phyloP scores from a whole-genome alignment of 2,329 filamentous ascomycete species.

The Pleurostoma richardsiae region DNA sequence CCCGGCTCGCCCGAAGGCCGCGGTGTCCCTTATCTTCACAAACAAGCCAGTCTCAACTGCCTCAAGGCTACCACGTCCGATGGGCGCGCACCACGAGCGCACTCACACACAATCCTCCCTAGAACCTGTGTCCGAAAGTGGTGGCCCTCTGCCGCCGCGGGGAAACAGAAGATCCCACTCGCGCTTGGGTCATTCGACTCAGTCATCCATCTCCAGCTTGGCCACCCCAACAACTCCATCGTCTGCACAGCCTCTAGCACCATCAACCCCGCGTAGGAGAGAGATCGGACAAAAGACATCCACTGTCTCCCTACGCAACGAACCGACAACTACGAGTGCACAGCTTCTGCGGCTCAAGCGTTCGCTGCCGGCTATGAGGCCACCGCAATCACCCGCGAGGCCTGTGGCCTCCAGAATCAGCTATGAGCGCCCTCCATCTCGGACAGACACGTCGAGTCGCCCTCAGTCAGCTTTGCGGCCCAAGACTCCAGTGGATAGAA shows the following conservation, averaged over 20 bases:
- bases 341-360: slow-evolving; percentile 62
- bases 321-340: slow-evolving; percentile 60
- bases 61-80: slow-evolving; percentile 77
- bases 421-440: slow-evolving; percentile 55
- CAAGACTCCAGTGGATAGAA: slow-evolving; percentile 67
- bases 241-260: slow-evolving; percentile 46
- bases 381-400: slow-evolving; percentile 46
- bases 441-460: slow-evolving; percentile 42
- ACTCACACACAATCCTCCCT: slow-evolving; percentile 65
- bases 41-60: slow-evolving; percentile 57
- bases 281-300: slow-evolving; percentile 53
- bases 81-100: slow-evolving; percentile 57
- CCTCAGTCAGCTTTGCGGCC: slow-evolving; percentile 51
- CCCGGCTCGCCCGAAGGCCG: slow-evolving; percentile 65
- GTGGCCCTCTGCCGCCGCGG: slow-evolving; percentile 59
- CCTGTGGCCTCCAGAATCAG: slow-evolving; percentile 31
- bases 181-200: slow-evolving; percentile 62
- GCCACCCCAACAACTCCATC: slow-evolving; percentile 52
- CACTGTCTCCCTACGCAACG: slow-evolving; percentile 46
- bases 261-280: slow-evolving; percentile 56
- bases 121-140: slow-evolving; percentile 90
- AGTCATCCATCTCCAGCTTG: slow-evolving; percentile 63
- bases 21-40: slow-evolving; percentile 86
- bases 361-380: slow-evolving; percentile 56
- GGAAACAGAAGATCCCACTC: slow-evolving; percentile 59